Conservation (phyloP, 176 grass and related monocot species). For the Poa annua region DNA sequence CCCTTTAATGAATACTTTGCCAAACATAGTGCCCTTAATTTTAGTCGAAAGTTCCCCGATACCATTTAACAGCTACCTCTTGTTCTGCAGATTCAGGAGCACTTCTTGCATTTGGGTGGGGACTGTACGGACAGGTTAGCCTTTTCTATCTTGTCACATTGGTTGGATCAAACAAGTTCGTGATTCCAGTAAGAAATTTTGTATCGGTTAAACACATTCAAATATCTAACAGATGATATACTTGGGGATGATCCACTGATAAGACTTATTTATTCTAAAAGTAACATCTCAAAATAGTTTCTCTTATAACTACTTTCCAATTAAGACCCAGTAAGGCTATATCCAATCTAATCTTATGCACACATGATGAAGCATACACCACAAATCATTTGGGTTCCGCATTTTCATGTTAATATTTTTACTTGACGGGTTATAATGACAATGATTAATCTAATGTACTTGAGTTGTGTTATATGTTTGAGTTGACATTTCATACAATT, state of each 20-base stretch:
- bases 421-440: background rate
- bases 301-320: background rate
- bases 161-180: slow-evolving; percentile 5
- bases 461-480: background rate
- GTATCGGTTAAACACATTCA: background rate
- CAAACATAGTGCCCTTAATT: background rate
- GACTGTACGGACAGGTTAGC: slow-evolving; percentile 92
- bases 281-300: background rate
- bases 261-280: background rate
- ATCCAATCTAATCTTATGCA: background rate
- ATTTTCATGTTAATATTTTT: background rate
- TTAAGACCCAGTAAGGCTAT: background rate
- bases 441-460: slow-evolving; percentile 4
- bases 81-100: slow-evolving; percentile 80
- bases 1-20: background rate
- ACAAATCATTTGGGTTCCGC: background rate
- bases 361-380: background rate
- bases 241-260: background rate
- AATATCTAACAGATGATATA: slow-evolving; percentile 17
- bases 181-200: background rate
- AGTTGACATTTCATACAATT: background rate
- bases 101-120: slow-evolving; percentile 96
- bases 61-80: slow-evolving; percentile 24
- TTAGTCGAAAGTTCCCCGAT: background rate
- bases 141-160: slow-evolving; percentile 4